Base-by-base conservation (phyloP, 208 protist genomes). In the Entamoeba histolytica region DNA sequence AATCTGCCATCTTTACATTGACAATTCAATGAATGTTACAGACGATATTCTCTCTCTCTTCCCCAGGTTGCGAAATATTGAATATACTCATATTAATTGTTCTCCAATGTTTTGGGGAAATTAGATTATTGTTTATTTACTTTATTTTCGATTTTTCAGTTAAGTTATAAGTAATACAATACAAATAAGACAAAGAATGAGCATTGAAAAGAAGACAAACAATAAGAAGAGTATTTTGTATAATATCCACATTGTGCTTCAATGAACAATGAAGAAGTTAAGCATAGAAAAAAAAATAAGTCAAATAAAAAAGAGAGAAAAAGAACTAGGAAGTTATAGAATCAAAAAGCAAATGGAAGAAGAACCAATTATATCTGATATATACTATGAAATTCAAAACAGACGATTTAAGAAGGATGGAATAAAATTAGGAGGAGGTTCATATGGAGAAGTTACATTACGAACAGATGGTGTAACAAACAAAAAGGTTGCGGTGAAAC, bases 401-500 rank as follows among this genome's bases (percentile, higher is more conserved):
- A 23, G 19, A 39, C 61, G 61, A n/a, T 78, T 78, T 78, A 78
- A 78, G 19, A 78, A 78, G 3, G 61, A 78, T 39, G 61, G 61
- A n/a, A 28, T 39, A 0, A 69, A 14, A 23, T 78, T 78, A 19
- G 61, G 61, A 28, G 7, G 8, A 39, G 61, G 61, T 10, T 7
- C 61, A 35, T 78, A 78, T 78, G 61, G 61, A 10, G 17, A 10
- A n/a, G 61, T 78, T 6, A 78, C 61, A 28, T 93, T 94, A 55
- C 61, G 93, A 44, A 92, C 4, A 7, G 91, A 95, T 91, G 19
- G 7, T 49, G 57, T 50, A 87, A 96, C 96, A 10, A 57, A 92
- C 50, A 92, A 96, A 35, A 97, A 98, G 52, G 97, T 99, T 12
- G 98, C 98, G 0, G 93, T 99, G 8, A 99, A 99, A 94, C 99